These are phyloP conservation scores for Trichoderma gamsii DNA, from an alignment of 495 filamentous ascomycete species.

Conservation along the genomic window DNA sequence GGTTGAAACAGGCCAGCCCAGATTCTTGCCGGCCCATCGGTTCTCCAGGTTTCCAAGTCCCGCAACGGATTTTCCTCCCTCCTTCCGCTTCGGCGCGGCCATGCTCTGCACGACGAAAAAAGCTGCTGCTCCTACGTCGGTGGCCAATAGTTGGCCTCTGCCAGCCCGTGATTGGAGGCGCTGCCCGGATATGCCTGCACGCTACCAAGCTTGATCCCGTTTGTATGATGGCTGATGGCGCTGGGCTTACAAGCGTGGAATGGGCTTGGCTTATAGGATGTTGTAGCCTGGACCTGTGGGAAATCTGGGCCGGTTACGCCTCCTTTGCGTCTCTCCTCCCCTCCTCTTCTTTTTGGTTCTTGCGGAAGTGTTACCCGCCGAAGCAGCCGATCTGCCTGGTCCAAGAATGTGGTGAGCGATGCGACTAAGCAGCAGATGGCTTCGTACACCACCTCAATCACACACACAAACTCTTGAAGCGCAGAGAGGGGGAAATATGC, in stretches of 20 bases:
- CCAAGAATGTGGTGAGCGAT: neutral
- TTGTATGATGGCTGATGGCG: neutral
- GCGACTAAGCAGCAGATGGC: too few relatives aligned
- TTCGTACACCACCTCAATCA: neutral
- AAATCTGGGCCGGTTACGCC: neutral
- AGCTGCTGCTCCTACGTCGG: neutral
- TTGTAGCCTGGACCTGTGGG: neutral
- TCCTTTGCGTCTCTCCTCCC: neutral
- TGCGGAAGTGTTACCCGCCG: neutral
- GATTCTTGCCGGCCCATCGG: neutral
- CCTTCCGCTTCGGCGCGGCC: neutral
- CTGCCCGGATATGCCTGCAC: neutral
- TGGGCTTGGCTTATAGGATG: neutral
- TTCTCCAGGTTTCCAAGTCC: neutral
- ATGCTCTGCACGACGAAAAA: neutral
- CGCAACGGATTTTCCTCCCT: too few relatives aligned
- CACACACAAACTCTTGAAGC: too few relatives aligned
- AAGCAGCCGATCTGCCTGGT: slow-evolving; percentile 1
- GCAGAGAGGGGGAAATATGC: neutral
- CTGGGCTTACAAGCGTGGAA: too few relatives aligned
- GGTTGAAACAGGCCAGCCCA: too few relatives aligned
- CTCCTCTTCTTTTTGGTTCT: neutral
- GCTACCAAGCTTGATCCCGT: neutral
- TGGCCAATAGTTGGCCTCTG: neutral
- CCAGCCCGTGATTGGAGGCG: neutral